Percentiles rank a stretch among this genome's conserved stretches.
Conservation (phyloP, 345 rosid species). For the Sonneratia alba region DNA sequence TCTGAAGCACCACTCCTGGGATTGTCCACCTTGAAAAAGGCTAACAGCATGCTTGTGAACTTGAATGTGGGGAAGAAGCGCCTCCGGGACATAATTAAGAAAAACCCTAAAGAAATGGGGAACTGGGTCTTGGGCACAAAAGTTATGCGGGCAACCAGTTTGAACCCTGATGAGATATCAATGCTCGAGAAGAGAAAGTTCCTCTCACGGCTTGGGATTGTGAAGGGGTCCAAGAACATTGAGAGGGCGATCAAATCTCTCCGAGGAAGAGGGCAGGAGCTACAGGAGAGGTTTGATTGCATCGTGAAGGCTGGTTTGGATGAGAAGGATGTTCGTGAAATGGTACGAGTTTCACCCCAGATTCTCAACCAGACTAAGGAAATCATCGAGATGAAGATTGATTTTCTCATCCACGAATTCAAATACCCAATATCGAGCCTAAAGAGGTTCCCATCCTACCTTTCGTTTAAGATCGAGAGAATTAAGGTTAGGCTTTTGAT, state of each 20-base stretch:
- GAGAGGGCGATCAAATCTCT: constrained; percentile 35
- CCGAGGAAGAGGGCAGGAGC: constrained; percentile 57
- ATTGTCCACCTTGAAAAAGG: constrained; percentile 40
- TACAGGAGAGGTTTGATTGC: constrained; percentile 73
- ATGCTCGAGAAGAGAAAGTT: constrained; percentile 36
- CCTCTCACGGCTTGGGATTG: constrained; percentile 42
- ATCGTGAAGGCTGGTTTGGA: constrained; percentile 54
- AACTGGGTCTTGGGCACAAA: constrained; percentile 29
- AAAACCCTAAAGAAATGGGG: constrained; percentile 45
- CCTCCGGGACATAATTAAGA: constrained; percentile 35
- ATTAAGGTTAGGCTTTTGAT: constrained; percentile 44
- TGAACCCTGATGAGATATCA: constrained; percentile 14
- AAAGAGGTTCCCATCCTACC: constrained; percentile 40
- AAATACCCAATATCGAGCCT: constrained; percentile 47
- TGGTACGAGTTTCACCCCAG: constrained; percentile 54
- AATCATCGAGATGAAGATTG: constrained; percentile 42
- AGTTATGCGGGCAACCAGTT: constrained; percentile 25
- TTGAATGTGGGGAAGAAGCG: constrained; percentile 50
- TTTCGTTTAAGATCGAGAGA: constrained; percentile 35
- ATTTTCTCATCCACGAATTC: constrained; percentile 36
- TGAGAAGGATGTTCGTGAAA: constrained; percentile 35
- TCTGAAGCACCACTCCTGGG: constrained; percentile 44
- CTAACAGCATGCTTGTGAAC: constrained; percentile 27
- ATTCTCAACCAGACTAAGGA: constrained; percentile 45
- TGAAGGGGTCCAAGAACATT: constrained; percentile 30